Conservation (phyloP, 345 rosid species). For the Cardamine chenopodiifolia region DNA sequence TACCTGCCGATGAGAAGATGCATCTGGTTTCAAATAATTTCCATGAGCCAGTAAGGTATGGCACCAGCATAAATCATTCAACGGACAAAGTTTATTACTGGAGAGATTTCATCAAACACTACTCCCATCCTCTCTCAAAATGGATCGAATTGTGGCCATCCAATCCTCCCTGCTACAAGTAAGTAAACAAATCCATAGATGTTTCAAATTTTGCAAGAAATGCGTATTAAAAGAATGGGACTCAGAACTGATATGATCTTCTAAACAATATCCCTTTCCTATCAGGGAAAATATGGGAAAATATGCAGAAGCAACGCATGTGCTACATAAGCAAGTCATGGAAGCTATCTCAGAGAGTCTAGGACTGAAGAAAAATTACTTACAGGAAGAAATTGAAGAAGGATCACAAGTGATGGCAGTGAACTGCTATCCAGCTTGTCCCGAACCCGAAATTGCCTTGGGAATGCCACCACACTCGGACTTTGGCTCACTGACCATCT, state of each 20-base stretch:
- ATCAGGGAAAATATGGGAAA: constrained; percentile 54
- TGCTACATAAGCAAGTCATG: constrained; percentile 49
- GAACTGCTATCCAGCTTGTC: constrained; percentile 61
- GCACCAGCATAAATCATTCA: constrained; percentile 60
- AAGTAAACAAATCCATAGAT: constrained; percentile 21
- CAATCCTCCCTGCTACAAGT: constrained; percentile 61
- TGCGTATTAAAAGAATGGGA: too few relatives aligned
- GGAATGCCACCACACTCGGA: constrained; percentile 64
- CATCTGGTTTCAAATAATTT: constrained; percentile 47
- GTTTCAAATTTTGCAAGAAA: background rate
- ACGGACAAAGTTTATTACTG: constrained; percentile 54
- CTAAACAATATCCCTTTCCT: background rate
- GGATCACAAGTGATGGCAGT: constrained; percentile 55
- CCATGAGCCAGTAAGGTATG: constrained; percentile 56
- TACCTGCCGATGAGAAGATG: constrained; percentile 58
- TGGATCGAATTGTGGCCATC: constrained; percentile 67
- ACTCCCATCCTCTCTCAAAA: constrained; percentile 57
- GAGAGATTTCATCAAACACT: constrained; percentile 72
- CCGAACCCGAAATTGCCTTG: constrained; percentile 54
- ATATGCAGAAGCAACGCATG: constrained; percentile 48
- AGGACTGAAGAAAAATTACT: constrained; percentile 48
- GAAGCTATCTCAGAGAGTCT: constrained; percentile 52
- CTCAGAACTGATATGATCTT: too few relatives aligned
- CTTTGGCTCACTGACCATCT: constrained; percentile 55
- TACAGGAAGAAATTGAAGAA: constrained; percentile 47